A percentile compares a stretch with the other conserved stretches of the same genome.
phyloP scores from a whole-genome alignment of 352 stramenopile genomes.

The Pythium vanterpoolii region DNA sequence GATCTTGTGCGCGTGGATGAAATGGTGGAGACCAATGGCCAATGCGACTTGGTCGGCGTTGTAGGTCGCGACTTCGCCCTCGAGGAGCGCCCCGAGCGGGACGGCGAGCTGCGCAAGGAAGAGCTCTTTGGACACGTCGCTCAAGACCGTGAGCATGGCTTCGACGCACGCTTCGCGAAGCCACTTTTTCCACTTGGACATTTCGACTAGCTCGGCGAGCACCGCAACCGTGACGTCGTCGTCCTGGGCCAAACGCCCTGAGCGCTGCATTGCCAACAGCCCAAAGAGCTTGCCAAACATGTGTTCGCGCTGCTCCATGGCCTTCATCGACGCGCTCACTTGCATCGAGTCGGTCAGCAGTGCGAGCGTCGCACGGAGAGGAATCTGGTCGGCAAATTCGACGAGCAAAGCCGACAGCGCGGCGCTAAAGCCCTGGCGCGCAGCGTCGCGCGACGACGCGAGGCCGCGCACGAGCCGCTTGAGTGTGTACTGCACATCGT shows the following conservation, averaged over 20 bases:
- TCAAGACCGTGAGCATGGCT: slow-evolving; percentile 55
- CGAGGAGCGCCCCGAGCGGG: slow-evolving; percentile 27
- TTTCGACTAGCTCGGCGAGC: slow-evolving; percentile 35
- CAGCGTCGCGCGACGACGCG: slow-evolving; percentile 84
- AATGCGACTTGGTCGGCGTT: slow-evolving; percentile 82
- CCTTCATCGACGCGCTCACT: slow-evolving; percentile 82
- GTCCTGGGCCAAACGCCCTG: slow-evolving; percentile 40
- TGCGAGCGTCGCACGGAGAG: slow-evolving; percentile 49
- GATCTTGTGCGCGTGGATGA: slow-evolving; percentile 45
- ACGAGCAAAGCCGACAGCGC: slow-evolving; percentile 68
- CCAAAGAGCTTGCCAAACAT: slow-evolving; percentile 90
- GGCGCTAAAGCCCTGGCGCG: slow-evolving; percentile 88
- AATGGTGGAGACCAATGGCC: slow-evolving; percentile 68
- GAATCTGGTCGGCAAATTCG: slow-evolving; percentile 38
- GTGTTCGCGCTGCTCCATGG: slow-evolving; percentile 91
- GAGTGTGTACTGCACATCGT: slow-evolving; percentile 87
- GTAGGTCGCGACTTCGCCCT: slow-evolving; percentile 34
- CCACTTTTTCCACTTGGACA: slow-evolving; percentile 84
- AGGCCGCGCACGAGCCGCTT: slow-evolving; percentile 90
- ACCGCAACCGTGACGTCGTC: slow-evolving; percentile 38
- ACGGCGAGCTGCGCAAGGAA: slow-evolving; percentile 50
- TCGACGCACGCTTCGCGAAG: slow-evolving; percentile 80
- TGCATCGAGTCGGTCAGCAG: slow-evolving; percentile 77
- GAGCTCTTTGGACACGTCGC: slow-evolving; percentile 36
- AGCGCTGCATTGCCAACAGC: slow-evolving; percentile 78